Evolutionary conservation across 2,329 filamentous ascomycete genomes (phyloP).

Genomic region (Blumeria hordei): DNA sequence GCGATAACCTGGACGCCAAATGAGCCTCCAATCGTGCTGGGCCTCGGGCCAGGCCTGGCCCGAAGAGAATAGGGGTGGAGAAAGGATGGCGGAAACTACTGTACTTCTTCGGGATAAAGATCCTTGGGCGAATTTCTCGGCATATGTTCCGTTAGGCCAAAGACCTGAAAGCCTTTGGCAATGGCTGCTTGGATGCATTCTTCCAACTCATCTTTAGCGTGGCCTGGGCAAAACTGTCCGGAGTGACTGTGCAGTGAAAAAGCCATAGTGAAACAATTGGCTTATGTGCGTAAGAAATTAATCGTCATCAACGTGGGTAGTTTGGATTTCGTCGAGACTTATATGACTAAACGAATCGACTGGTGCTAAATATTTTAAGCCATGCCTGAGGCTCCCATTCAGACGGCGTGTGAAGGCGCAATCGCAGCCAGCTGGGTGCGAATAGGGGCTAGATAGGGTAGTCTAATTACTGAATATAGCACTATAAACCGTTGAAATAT

Average conservation of each 20-base stretch:
- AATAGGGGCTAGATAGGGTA: no score
- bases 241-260: constrained; percentile 98
- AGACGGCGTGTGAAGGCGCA: no score
- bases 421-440: no score
- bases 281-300: no score
- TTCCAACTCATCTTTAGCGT: constrained; percentile 69
- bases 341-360: no score
- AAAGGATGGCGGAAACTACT: not conserved
- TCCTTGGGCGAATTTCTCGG: constrained; percentile 50
- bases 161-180: constrained; percentile 50
- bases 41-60: not conserved
- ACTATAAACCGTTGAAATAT: no score
- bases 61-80: not conserved
- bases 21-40: not conserved
- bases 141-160: constrained; percentile 90
- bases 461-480: no score
- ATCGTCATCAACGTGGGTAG: no score
- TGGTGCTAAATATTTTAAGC: no score
- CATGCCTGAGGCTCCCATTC: no score
- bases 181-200: constrained; percentile 64
- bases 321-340: no score
- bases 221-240: constrained; percentile 81
- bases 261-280: constrained; percentile 35
- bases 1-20: not conserved
- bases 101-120: constrained; percentile 77